A percentile compares a stretch with the other conserved stretches of the same genome.
These are phyloP conservation scores for Malassezia vespertilionis DNA, from an alignment of 1,284 basidiomycete genomes.

Conservation along the genomic window DNA sequence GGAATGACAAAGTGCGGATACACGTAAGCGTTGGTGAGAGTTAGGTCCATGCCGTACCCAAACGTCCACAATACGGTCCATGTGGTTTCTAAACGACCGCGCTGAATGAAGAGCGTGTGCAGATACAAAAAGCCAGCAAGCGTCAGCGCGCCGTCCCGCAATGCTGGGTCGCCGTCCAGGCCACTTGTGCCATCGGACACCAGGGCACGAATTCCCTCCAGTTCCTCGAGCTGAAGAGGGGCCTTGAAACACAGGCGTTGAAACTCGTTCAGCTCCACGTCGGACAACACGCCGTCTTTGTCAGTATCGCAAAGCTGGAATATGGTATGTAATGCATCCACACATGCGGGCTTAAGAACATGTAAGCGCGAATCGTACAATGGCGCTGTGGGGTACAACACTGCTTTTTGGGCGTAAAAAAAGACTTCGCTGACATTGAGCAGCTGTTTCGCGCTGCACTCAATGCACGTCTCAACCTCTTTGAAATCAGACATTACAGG, in stretches of 20 bases:
- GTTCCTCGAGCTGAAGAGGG: slow-evolving; percentile 78
- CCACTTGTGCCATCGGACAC: slow-evolving; percentile 27
- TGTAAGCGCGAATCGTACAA: slow-evolving; percentile 93
- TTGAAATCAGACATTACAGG: slow-evolving; percentile 47
- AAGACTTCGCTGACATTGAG: slow-evolving; percentile 95
- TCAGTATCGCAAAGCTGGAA: slow-evolving; percentile 91
- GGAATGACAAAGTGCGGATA: slow-evolving; percentile 72
- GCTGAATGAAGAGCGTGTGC: slow-evolving; percentile 93
- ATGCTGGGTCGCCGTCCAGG: slow-evolving; percentile 27
- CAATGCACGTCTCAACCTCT: slow-evolving; percentile 85
- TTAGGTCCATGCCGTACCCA: slow-evolving; percentile 88
- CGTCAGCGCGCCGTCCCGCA: slow-evolving; percentile 59
- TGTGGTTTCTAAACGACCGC: slow-evolving; percentile 88
- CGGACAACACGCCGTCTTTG: slow-evolving; percentile 83
- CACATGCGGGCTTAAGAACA: slow-evolving; percentile 69
- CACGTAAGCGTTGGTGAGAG: slow-evolving; percentile 51
- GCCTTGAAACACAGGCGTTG: slow-evolving; percentile 92
- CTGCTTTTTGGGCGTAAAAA: slow-evolving; percentile 97
- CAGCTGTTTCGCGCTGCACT: slow-evolving; percentile 70
- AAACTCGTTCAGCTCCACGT: slow-evolving; percentile 87
- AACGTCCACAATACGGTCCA: slow-evolving; percentile 93
- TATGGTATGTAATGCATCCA: slow-evolving; percentile 77
- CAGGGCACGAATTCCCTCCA: slow-evolving; percentile 55
- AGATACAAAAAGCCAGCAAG: slow-evolving; percentile 88
- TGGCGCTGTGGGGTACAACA: slow-evolving; percentile 90